Evolutionary conservation across 257 asterid species (phyloP), one percentile per base, ranked within the genome.

Genomic region (Mitragyna speciosa): DNA sequence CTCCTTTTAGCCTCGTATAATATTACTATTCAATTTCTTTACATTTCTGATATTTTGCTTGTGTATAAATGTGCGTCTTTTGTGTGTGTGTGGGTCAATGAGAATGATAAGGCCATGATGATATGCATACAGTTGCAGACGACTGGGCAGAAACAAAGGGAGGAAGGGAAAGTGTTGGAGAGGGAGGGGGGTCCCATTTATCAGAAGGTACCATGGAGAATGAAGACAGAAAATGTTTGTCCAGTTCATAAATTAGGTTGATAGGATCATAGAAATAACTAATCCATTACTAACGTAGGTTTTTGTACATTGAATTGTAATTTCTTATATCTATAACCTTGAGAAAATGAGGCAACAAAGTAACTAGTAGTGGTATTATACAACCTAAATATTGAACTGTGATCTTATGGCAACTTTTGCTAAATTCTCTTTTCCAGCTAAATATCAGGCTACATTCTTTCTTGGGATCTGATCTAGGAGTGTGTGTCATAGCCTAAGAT

Each of bases 21-120:
- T 15, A 4, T n/a, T 36, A 36, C 41, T 12, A 63, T 63, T 31
- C 33, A 26, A 12, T 26, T 63, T 63, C 17, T 28, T 26, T 6
- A 12, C 30, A 7, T 26, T 17, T 26, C 39, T 11, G 49, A 9
- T 45, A 2, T 6, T 61, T 15, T 61, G n/a, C 68, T 12, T 56
- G 65, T 36, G 49, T 26, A 26, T 63, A 31, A n/a, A 14, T 30
- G 48, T 33, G 39, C 10, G 51, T 52, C 39, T 4, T 54, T 4
- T 43, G 15, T 28, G 52, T 49, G 45, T 36, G 73, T 20, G 75
- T 36, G 41, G 41, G 59, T 56, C 74, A 82, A 45, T 70, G 81
- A 82, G 77, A 82, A 85, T 77, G 78, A 77, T 80, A 56, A 81
- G 70, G 51, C 70, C 70, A 75, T 78, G 71, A 78, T 85, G 82